These are phyloP conservation scores for Tremella fuciformis DNA, from an alignment of 768 basidiomycete genomes.

Conservation along the genomic window DNA sequence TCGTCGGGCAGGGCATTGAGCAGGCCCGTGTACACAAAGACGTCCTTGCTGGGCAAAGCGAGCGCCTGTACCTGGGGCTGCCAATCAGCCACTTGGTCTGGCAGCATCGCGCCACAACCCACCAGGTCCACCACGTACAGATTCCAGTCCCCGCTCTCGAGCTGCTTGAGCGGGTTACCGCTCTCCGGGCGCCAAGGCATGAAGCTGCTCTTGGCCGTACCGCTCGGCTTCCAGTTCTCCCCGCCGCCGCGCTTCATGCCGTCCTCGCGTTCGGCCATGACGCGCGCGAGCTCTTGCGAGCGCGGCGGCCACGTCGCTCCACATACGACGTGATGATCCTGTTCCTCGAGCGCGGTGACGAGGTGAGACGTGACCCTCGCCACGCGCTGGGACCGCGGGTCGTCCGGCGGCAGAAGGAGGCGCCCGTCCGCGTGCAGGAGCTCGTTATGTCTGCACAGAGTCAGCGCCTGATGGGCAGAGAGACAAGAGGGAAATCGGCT, in stretches of 20 bases:
- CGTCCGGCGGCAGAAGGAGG: conserved; percentile 49
- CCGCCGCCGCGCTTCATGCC: conserved; percentile 10
- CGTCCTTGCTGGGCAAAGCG: conserved; percentile 54
- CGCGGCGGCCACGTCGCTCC: conserved; percentile 50
- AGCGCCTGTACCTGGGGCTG: conserved; percentile 54
- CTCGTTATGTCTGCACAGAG: conserved; percentile 50
- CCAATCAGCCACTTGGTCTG: conserved; percentile 10
- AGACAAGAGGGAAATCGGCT: neutral
- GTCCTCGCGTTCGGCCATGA: conserved; percentile 43
- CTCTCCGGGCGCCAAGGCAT: conserved; percentile 53
- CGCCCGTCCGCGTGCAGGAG: conserved; percentile 51
- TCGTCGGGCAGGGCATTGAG: conserved; percentile 53
- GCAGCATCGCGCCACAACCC: conserved; percentile 16
- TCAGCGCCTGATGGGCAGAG: neutral
- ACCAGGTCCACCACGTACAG: conserved; percentile 55
- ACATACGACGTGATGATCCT: conserved; percentile 43
- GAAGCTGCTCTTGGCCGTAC: conserved; percentile 40
- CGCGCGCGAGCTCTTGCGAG: conserved; percentile 35
- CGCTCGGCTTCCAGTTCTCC: conserved; percentile 29
- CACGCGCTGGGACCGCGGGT: conserved; percentile 50
- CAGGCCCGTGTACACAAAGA: conserved; percentile 56
- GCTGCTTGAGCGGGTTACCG: conserved; percentile 54
- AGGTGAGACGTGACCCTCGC: conserved; percentile 52
- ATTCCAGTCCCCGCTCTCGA: conserved; percentile 53
- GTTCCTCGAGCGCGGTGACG: conserved; percentile 52